These are phyloP conservation scores for Salix suchowensis DNA, from an alignment of 345 rosid species.

Conservation along the genomic window DNA sequence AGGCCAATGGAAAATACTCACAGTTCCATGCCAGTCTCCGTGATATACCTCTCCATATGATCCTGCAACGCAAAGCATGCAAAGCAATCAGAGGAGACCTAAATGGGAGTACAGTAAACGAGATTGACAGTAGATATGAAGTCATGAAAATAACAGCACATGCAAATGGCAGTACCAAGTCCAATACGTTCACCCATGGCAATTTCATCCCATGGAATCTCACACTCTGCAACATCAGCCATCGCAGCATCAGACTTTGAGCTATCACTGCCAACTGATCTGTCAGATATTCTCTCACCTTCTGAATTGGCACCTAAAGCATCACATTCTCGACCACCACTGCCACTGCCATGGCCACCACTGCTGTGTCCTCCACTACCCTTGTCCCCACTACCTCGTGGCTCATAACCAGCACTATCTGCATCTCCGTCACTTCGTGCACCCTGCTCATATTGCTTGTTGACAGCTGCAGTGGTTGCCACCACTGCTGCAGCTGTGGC, in stretches of 20 bases:
- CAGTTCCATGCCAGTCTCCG: constrained; percentile 98
- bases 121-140: constrained; percentile 13
- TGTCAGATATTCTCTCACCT: constrained; percentile 59
- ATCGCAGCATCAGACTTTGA: constrained; percentile 55
- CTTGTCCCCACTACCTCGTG: constrained; percentile 29
- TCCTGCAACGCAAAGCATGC: constrained; percentile 50
- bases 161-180: constrained; percentile 58
- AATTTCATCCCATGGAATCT: constrained; percentile 87
- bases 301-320: constrained; percentile 38
- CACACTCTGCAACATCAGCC: constrained; percentile 84
- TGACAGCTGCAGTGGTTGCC: constrained; percentile 77
- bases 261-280: constrained; percentile 58
- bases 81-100: constrained; percentile 1
- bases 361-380: constrained; percentile 26
- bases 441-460: constrained; percentile 56
- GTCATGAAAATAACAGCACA: constrained; percentile 19
- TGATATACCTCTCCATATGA: constrained; percentile 96
- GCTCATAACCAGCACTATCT: constrained; percentile 42
- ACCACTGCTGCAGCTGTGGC: constrained; percentile 92
- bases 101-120: constrained; percentile 1
- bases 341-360: too few species aligned
- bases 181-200: constrained; percentile 91
- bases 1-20: constrained; percentile 46
- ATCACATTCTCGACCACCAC: constrained; percentile 30
- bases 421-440: constrained; percentile 51